phyloP scores from a whole-genome alignment of 176 grass and related monocot genomes.

The Hsuehochloa calcarea region DNA sequence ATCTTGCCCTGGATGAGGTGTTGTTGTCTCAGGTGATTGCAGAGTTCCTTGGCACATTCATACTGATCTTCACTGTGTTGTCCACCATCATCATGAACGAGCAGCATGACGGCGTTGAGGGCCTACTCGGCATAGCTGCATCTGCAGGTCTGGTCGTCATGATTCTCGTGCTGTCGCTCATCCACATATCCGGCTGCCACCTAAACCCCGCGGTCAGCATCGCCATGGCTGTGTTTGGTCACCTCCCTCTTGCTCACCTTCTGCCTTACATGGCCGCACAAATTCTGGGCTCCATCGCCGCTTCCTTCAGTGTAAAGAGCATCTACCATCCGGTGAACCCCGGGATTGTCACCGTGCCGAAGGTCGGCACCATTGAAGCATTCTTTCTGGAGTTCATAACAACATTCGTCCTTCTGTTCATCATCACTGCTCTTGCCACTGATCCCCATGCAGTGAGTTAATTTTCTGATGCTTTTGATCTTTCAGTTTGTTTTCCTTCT shows the following conservation, averaged over 20 bases:
- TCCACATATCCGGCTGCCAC: slow-evolving; percentile 72
- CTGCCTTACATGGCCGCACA: slow-evolving; percentile 49
- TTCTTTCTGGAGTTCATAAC: slow-evolving; percentile 79
- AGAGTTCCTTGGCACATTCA: slow-evolving; percentile 63
- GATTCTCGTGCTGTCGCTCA: slow-evolving; percentile 48
- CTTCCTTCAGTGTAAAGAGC: slow-evolving; percentile 46
- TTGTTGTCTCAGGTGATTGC: neutral
- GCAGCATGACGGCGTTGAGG: slow-evolving; percentile 38
- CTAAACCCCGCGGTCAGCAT: slow-evolving; percentile 70
- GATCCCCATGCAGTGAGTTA: no score
- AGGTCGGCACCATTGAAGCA: slow-evolving; percentile 34
- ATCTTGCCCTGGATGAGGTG: neutral
- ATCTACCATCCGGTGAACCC: slow-evolving; percentile 46
- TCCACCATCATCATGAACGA: slow-evolving; percentile 59
- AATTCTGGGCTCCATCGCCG: slow-evolving; percentile 34
- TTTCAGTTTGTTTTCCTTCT: no score
- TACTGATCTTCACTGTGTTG: slow-evolving; percentile 58
- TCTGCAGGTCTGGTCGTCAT: slow-evolving; percentile 52
- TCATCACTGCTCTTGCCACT: slow-evolving; percentile 43
- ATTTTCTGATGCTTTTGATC: no score
- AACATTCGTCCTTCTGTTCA: slow-evolving; percentile 64
- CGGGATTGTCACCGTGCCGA: slow-evolving; percentile 50
- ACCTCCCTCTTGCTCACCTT: slow-evolving; percentile 51
- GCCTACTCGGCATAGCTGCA: slow-evolving; percentile 48
- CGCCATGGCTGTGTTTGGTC: slow-evolving; percentile 44